Evolutionary conservation across 108 stramenopile genomes (phyloP).

Genomic region (Nitzschia sp.): DNA sequence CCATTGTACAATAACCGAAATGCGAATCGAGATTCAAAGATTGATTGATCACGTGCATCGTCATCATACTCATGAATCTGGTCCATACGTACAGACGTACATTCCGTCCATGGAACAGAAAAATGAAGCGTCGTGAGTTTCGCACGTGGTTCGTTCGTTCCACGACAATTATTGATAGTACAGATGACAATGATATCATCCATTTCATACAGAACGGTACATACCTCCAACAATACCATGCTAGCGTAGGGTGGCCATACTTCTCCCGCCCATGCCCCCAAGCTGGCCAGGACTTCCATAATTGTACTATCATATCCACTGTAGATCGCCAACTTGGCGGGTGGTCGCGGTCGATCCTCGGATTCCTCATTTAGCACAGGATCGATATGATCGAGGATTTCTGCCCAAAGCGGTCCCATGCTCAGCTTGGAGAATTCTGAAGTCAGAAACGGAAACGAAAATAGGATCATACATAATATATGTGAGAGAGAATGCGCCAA

Average conservation of each 20-base stretch:
- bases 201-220: background rate
- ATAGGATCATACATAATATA: background rate
- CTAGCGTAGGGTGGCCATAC: constrained; percentile 80
- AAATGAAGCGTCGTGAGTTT: background rate
- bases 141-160: background rate
- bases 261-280: constrained; percentile 55
- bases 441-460: background rate
- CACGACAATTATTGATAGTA: no score
- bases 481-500: background rate
- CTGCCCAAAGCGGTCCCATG: constrained; percentile 62
- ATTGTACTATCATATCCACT: constrained; percentile 85
- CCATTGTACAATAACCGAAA: constrained; percentile 79
- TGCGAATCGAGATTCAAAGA: constrained; percentile 38
- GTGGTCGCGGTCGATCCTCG: background rate
- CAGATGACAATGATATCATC: no score
- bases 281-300: constrained; percentile 68
- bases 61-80: constrained; percentile 39
- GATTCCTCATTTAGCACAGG: constrained; percentile 32
- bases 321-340: constrained; percentile 55
- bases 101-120: background rate
- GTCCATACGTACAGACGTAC: constrained; percentile 10
- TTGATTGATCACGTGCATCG: constrained; percentile 1
- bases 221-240: constrained; percentile 70
- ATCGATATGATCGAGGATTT: constrained; percentile 58
- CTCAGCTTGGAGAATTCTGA: constrained; percentile 57